Evolutionary conservation across 129 eudicot genomes (phyloP).

Genomic region (Lactuca saligna): DNA sequence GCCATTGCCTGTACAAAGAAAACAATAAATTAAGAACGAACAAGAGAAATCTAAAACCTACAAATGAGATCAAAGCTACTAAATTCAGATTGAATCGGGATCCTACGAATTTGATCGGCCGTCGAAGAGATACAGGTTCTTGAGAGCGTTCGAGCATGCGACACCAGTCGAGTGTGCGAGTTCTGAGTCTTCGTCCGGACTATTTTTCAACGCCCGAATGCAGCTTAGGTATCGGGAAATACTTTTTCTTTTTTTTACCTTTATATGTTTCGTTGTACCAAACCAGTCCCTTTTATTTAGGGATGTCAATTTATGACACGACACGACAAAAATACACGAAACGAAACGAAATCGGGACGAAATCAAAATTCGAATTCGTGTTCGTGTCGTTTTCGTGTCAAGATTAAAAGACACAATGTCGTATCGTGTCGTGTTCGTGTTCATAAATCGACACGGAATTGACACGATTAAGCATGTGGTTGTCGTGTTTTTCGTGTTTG

Average conservation of each 20-base stretch:
- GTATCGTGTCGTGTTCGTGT: too few relatives aligned
- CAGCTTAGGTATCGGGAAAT: slow-evolving; percentile 21
- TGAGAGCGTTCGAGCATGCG: slow-evolving; percentile 25
- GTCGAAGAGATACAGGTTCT: slow-evolving; percentile 12
- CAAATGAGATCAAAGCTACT: slow-evolving; percentile 5
- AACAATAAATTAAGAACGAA: background rate
- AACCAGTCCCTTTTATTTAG: background rate
- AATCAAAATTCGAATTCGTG: too few relatives aligned
- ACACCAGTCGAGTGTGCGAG: slow-evolving; percentile 20
- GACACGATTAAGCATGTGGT: too few relatives aligned
- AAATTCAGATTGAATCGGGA: slow-evolving; percentile 9
- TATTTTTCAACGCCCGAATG: slow-evolving; percentile 23
- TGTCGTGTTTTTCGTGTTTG: too few relatives aligned
- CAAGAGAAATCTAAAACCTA: background rate
- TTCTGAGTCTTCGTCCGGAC: slow-evolving; percentile 31
- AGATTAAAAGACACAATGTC: too few relatives aligned
- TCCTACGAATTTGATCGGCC: slow-evolving; percentile 25
- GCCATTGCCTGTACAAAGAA: slow-evolving; percentile 46
- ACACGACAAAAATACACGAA: too few relatives aligned
- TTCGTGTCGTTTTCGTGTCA: too few relatives aligned
- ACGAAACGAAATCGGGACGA: too few relatives aligned
- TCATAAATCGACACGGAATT: too few relatives aligned
- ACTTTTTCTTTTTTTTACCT: background rate
- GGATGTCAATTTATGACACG: too few relatives aligned
- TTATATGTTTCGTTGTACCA: background rate